Evolutionary conservation across 1,139 yeast genomes (phyloP), one percentile per base, ranked within the genome.

Genomic region (Debaryomycetaceae sp.): DNA sequence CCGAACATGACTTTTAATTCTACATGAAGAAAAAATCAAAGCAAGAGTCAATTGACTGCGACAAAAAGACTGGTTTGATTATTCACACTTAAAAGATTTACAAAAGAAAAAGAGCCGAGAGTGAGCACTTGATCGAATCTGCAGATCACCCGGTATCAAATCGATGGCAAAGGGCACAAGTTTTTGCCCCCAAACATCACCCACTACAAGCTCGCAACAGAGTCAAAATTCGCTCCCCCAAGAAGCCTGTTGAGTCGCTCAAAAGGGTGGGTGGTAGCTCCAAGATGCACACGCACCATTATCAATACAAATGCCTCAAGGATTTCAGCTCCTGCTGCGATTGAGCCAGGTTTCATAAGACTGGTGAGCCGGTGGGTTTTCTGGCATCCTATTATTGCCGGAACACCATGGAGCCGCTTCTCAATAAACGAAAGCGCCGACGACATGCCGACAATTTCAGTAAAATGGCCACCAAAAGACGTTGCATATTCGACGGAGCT

Each of bases 311-410:
- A 13, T 5, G 23, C 22, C 5, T 8, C 8, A 5, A 27, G 19
- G 13, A 23, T 15, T 3, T 19, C 25, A 10, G 13, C 15, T 15
- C 27, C 16, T 5, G 26, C 19, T 22, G 18, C 14, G 5, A 18
- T 13, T 2, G 31, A 8, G 8, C 30, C 30, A 12, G 30, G 30
- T 29, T 48, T 53, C 4, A 41, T 30, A 12, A 50, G 37, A 29
- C 56, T 57, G 5, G 44, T 36, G 8, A 40, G 11, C 31, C 60
- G 37, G 6, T 30, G 36, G 1, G 47, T 45, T 13, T 36, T 23
- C 19, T 35, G 28, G 15, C 37, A 38, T 7, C 42, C 42, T 12
- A 27, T 26, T 3, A 34, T 22, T 13, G 39, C 26, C 2, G 28
- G 24, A 5, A 25, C 22, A 3, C 45, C 44, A 2, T 24, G 30